Conservation (phyloP, 257 asterid species). For the Paraleonurus japonicus region DNA sequence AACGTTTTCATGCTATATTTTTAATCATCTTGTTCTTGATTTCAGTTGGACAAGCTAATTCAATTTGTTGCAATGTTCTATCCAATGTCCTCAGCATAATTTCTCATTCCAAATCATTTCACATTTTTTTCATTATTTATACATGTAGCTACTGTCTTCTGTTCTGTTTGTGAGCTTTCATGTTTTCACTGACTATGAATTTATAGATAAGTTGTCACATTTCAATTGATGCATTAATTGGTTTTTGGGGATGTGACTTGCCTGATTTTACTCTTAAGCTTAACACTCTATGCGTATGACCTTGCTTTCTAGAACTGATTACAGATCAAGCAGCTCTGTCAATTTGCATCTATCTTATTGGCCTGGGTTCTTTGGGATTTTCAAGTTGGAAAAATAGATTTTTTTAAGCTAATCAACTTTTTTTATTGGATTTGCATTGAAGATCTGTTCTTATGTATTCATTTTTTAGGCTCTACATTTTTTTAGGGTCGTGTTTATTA, state of each 20-base stretch:
- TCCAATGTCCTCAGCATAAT: background rate
- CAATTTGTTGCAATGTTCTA: constrained; percentile 12
- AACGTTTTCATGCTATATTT: background rate
- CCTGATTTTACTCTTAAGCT: constrained; percentile 10
- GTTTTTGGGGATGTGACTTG: constrained; percentile 10
- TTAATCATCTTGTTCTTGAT: background rate
- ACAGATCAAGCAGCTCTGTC: constrained; percentile 1
- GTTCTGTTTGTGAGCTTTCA: constrained; percentile 17
- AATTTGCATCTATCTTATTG: background rate
- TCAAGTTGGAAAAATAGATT: background rate
- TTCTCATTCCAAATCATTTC: background rate
- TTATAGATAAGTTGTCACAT: background rate
- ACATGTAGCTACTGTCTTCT: constrained; percentile 14
- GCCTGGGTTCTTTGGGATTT: background rate
- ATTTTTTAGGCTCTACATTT: background rate
- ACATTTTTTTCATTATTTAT: background rate
- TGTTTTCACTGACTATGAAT: background rate
- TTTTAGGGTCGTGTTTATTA: background rate
- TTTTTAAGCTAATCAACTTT: background rate
- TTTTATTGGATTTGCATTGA: constrained; percentile 11
- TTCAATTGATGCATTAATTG: constrained; percentile 1
- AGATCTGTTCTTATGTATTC: background rate
- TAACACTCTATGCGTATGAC: background rate
- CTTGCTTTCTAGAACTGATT: constrained; percentile 18
- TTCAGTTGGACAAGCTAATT: background rate